Base-by-base conservation (phyloP, 2,329 filamentous ascomycete species). In the Fusarium tanahbumbuense region DNA sequence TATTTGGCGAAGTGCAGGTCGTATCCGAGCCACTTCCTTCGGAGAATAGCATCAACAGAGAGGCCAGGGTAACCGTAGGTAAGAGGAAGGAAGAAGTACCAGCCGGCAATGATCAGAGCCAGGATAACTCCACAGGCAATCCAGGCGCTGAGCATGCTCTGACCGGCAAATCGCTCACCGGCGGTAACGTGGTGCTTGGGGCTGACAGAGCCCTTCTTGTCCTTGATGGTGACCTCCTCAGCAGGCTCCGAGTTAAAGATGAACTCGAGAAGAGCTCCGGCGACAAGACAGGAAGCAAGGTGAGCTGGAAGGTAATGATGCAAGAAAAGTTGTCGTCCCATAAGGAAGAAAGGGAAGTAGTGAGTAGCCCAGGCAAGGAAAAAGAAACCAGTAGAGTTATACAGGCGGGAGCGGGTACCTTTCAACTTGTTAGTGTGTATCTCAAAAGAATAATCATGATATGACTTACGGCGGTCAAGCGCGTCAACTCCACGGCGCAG, bases 1-100 rank as follows among this genome's bases (percentile, higher is more conserved):
- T 92, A 99, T 88, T 99, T 99, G 64, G 96, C 96, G 84, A 99
- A 99, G 84, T 99, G 96, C 78, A 99, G 86, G 80, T 99, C 96
- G 79, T 98, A 99, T 70, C 93, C 92, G 72, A 99, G 86, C 95
- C 95, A 98, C 86, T 98, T 98, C 80, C 96, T 90, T 68, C 91
- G 87, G 68, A 92, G 82, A 30, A 99, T 92, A 78, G 93, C 86
- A 15, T 91, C 88, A 20, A 97, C 91, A 59, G 86, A 88, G 76
- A 99, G 86, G 34, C 95, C 95, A 7, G 96, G 96, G 79, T 93
- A 94, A 56, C 96, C 96, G 79, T 99, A 99, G 2, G 96, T 99
- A 77, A 99, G 84, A 22, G 96, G 96, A 70, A 97, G 88, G 85
- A 97, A 99, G 87, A 93, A 98, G 81, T 91, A 92, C 89, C 96